Evolutionary conservation across 352 stramenopile genomes (phyloP).

Genomic region (Phytopythium litorale): DNA sequence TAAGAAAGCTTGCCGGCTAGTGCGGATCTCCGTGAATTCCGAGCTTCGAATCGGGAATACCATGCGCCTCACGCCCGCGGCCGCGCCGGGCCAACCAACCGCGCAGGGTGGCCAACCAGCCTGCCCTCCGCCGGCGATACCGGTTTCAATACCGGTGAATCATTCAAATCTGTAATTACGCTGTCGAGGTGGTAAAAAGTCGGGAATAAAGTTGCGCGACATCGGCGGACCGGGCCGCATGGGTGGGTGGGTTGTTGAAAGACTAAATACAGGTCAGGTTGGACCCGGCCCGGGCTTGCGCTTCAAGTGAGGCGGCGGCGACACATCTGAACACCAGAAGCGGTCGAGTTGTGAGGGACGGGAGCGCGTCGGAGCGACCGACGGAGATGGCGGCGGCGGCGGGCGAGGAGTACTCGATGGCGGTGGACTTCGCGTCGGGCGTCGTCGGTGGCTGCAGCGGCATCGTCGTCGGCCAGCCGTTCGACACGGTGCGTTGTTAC

Average conservation of each 20-base stretch:
- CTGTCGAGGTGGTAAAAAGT: neutral
- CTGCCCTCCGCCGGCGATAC: neutral
- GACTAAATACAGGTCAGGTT: too few species aligned
- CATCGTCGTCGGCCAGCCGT: constrained; percentile 56
- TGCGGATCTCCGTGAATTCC: constrained; percentile 82
- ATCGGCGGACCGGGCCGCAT: too few species aligned
- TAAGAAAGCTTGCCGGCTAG: constrained; percentile 88
- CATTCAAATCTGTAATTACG: neutral
- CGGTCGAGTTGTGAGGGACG: neutral
- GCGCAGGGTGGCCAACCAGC: neutral
- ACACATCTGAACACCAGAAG: neutral
- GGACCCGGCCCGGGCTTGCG: neutral
- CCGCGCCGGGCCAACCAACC: constrained; percentile 26
- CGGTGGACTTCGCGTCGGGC: constrained; percentile 42
- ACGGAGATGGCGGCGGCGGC: constrained; percentile 15
- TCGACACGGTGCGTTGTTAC: constrained; percentile 38
- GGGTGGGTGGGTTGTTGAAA: too few species aligned
- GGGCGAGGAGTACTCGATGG: constrained; percentile 21
- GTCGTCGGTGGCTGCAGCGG: constrained; percentile 46
- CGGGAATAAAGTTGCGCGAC: neutral
- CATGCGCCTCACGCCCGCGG: neutral
- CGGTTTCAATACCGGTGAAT: neutral
- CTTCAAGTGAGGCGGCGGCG: neutral
- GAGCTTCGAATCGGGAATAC: constrained; percentile 60
- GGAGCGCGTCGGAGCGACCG: too few species aligned